Base-by-base conservation (phyloP, 176 grass and related monocot genomes). In the Oryza rufipogon region DNA sequence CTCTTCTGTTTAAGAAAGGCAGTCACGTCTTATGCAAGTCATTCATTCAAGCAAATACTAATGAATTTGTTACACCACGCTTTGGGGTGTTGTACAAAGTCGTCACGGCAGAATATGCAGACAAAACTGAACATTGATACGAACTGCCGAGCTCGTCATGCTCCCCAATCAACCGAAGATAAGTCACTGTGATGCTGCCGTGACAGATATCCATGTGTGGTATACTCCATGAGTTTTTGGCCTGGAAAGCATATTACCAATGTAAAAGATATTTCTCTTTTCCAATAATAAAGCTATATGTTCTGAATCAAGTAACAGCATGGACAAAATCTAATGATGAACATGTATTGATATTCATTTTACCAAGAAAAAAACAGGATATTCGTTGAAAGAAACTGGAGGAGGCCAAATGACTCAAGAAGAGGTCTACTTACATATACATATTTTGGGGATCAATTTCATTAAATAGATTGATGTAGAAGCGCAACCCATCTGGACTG, bases 361-460 rank as follows among this genome's bases (percentile, higher is more conserved):
- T 54, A 54, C 51, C 16, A 0, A 0, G 16, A 54, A 54, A 54
- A 56, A 1, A 16, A 49, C 4, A 15, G 17, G 16, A 81, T 20
- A 58, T 56, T 30, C 5, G 2, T 71, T 10, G 4, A 77, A 65
- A 65, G 16, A 23, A 68, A 36, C 3, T 19, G 5, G 14, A 12
- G 1, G 33, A 71, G 45, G 11, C 3, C 41, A 14, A 33, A 4
- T 32, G 39, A 41, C 39, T 8, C 39, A 8, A 41, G 71, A 14
- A 71, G 25, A 7, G 14, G 78, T 83, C 20, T 71, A 89, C 97
- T 99, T 85, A 99, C 93, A 28, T 41, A 80, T 94, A 91, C 81
- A 94, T 99, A 91, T 99, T 90, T 69, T 78, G 72, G n/a, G 75
- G n/a, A 91, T 96, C 97, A 74, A 96, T 96, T 69, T 99, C 97